phyloP scores from a whole-genome alignment of 148 eudicot genomes.

The Nyssa sinensis region DNA sequence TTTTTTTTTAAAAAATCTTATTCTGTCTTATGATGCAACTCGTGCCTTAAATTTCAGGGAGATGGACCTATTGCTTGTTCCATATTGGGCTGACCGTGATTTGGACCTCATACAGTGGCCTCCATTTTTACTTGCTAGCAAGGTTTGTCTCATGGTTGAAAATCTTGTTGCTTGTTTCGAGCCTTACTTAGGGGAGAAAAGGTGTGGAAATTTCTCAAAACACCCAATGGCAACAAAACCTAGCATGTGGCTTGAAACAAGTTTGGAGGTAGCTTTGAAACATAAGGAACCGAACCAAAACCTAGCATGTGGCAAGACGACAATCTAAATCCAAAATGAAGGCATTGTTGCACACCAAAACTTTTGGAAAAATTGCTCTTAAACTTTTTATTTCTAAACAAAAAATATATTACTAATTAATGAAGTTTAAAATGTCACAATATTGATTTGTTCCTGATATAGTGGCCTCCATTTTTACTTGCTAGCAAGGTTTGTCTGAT shows the following conservation, averaged over 20 bases:
- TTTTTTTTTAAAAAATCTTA: too few species aligned
- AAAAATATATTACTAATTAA: too few species aligned
- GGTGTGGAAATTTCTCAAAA: neutral
- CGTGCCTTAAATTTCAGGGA: conserved; percentile 47
- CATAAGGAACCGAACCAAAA: neutral
- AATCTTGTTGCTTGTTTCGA: neutral
- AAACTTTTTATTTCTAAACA: too few species aligned
- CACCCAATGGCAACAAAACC: neutral
- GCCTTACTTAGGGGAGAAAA: neutral
- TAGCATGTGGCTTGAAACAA: too few species aligned
- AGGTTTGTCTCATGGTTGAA: conserved; percentile 33
- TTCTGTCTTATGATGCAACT: too few species aligned
- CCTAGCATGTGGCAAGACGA: neutral
- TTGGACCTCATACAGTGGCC: conserved; percentile 95
- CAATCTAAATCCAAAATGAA: too few species aligned
- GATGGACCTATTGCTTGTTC: conserved; percentile 93
- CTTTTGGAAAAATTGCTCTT: too few species aligned
- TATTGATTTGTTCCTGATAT: conserved; percentile 73
- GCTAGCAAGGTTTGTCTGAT: conserved; percentile 58
- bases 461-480: conserved; percentile 98
- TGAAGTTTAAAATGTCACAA: too few species aligned
- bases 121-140: conserved; percentile 88
- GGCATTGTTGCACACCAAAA: too few species aligned
- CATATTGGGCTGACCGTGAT: conserved; percentile 93
- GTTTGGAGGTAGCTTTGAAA: neutral